Evolutionary conservation across 2,329 filamentous ascomycete genomes (phyloP), one percentile per base, ranked within the genome.

Genomic region (Scolecobasidium constrictum): DNA sequence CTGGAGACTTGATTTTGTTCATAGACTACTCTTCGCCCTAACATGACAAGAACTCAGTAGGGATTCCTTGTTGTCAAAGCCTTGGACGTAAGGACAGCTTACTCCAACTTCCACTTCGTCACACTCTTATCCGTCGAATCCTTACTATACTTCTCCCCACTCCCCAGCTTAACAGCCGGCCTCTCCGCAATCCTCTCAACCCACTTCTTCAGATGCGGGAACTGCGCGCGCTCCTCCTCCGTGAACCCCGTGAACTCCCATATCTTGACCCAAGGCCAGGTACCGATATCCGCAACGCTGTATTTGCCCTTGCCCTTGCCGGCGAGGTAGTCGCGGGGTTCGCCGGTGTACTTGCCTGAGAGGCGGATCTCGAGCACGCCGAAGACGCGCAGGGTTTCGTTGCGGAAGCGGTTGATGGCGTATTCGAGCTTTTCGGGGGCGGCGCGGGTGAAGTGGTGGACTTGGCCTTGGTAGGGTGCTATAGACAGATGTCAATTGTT

Each of bases 381-480:
- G 48, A 66, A 70, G 3, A 72, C 55, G 3, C 68, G 62, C 47
- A 63, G 66, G 4, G 67, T 69, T 51, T 71, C 68, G 20, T 66
- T 64, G 31, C 63, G 58, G 47, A 68, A 71, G n/a, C 67, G 58
- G 18, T 66, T 56, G 45, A 68, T 68, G 2, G 56, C 65, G 46
- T 67, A 69, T 40, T 60, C 52, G 18, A 67, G 67, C 46, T 65
- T 78, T 58, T 88, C 82, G 0, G 85, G 83, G 1, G 86, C 86
- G 55, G 93, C 92, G 44, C 83, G 75, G 39, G 67, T 68, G 63
- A 94, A 94, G 63, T 94, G 86, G 62, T 92, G 87, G 40, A 85
- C 73, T 60, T 93, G 85, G 35, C 60, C 81, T 56, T 90, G 84
- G 83, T 88, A 90, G 1, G 85, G 85, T 0, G 84, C 84, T n/a